phyloP scores from a whole-genome alignment of 2,329 filamentous ascomycete genomes.

The Fusarium multiceps region DNA sequence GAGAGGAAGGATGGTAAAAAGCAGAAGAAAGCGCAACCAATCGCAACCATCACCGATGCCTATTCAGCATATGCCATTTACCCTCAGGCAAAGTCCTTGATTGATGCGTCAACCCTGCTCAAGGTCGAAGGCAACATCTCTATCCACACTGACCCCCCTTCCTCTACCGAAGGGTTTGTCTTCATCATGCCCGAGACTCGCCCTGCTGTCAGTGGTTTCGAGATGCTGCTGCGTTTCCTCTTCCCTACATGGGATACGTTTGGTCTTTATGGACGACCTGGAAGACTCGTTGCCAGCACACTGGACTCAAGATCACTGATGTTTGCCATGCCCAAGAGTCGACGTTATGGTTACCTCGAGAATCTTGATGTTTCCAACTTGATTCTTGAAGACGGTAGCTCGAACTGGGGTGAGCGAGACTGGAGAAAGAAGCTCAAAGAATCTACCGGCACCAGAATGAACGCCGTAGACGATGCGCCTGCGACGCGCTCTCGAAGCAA shows the following conservation, averaged over 20 bases:
- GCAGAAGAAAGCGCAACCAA: constrained; percentile 89
- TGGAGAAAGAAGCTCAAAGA: constrained; percentile 94
- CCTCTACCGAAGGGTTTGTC: constrained; percentile 89
- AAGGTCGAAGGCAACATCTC: constrained; percentile 94
- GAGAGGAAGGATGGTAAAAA: constrained; percentile 79
- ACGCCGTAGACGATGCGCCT: constrained; percentile 65
- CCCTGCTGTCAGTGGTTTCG: constrained; percentile 92
- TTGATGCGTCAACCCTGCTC: constrained; percentile 92
- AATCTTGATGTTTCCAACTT: constrained; percentile 84
- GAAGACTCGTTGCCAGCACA: constrained; percentile 85
- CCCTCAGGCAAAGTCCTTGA: constrained; percentile 90
- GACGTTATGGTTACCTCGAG: constrained; percentile 90
- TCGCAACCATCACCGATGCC: constrained; percentile 90
- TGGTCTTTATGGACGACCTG: constrained; percentile 88
- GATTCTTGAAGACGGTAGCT: constrained; percentile 81
- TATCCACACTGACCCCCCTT: constrained; percentile 82
- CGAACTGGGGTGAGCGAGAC: constrained; percentile 83
- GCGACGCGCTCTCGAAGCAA: constrained; percentile 61
- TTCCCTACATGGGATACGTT: constrained; percentile 97
- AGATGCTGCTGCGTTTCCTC: constrained; percentile 92
- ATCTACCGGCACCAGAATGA: constrained; percentile 83
- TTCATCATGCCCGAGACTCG: constrained; percentile 97
- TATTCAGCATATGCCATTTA: constrained; percentile 97
- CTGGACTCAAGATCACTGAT: constrained; percentile 90
- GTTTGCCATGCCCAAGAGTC: constrained; percentile 95